Evolutionary conservation across 2,329 filamentous ascomycete genomes (phyloP), one percentile per base, ranked within the genome.

Genomic region (Curvularia verruculosa): DNA sequence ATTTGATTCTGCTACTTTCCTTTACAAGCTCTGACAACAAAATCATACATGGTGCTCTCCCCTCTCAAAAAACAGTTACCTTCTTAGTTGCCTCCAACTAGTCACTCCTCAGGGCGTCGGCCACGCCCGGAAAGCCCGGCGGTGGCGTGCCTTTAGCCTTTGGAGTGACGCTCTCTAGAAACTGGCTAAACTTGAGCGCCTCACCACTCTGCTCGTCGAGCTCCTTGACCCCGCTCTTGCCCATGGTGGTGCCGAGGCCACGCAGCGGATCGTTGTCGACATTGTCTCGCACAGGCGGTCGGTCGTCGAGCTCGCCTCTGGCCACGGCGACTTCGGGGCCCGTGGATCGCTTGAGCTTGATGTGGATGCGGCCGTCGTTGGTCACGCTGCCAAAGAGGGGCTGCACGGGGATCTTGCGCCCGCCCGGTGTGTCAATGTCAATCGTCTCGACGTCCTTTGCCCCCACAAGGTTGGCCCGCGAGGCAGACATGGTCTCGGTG

Each of bases 361-460:
- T 56, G 21, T 71, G 65, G 3, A 76, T 66, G 24, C 69, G 61
- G 7, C 72, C 74, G 29, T 73, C 64, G 43, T 68, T 69, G 2
- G 54, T 62, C 28, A 76, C 71, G 55, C 63, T 61, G 6, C 56
- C 83, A 39, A 77, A 78, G 41, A 75, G 70, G 1, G 83, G 80
- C 18, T 79, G 77, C 23, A 84, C 81, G 75, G 78, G 81, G 53
- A 84, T 72, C 64, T 85, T 86, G 54, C 78, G 79, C 52, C 84
- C 84, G 44, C 83, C 83, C 1, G 73, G 70, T 5, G 63, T 75
- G 59, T 51, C 75, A 39, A 80, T 63, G 23, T 82, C 81, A 2
- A 78, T 71, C 2, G 79, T 76, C 26, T 76, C 71, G 40, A 73
- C 65, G 54, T 69, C 65, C 41, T 52, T 52, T 2, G 54, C 54